A percentile compares a stretch with the other conserved stretches of the same genome.
These are phyloP conservation scores for Fragaria ananassa DNA, from an alignment of 306 rosid species.

Conservation along the genomic window DNA sequence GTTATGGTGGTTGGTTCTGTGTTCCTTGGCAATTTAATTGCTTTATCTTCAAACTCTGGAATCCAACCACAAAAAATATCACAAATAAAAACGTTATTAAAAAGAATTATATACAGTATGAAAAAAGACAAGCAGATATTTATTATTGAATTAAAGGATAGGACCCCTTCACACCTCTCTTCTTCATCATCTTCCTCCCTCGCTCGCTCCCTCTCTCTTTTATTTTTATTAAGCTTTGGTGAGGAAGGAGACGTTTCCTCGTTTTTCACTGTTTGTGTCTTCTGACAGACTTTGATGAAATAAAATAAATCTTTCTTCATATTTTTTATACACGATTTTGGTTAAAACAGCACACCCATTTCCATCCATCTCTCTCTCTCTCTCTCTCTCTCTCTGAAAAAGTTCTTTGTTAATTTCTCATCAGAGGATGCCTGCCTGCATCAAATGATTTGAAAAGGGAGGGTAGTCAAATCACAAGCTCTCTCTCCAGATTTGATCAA, in stretches of 20 bases:
- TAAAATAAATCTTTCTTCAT: slow-evolving; percentile 24
- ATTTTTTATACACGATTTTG: slow-evolving; percentile 15
- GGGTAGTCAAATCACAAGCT: slow-evolving; percentile 64
- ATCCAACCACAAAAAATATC: slow-evolving; percentile 79
- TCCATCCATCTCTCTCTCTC: slow-evolving; percentile 12
- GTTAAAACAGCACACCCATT: slow-evolving; percentile 14
- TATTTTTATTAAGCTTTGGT: slow-evolving; percentile 38
- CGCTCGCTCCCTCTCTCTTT: neutral
- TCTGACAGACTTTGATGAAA: slow-evolving; percentile 43
- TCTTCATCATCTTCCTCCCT: slow-evolving; percentile 37
- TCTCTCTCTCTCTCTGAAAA: slow-evolving; percentile 19
- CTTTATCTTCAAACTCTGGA: slow-evolving; percentile 76
- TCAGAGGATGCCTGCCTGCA: slow-evolving; percentile 40
- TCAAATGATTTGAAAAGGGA: slow-evolving; percentile 57
- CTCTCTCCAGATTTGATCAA: slow-evolving; percentile 51
- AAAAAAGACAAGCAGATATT: slow-evolving; percentile 96
- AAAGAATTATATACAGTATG: slow-evolving; percentile 21
- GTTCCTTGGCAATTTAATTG: slow-evolving; percentile 65
- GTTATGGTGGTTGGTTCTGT: slow-evolving; percentile 74
- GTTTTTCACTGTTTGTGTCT: slow-evolving; percentile 63
- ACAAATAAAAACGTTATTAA: slow-evolving; percentile 24
- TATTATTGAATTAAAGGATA: slow-evolving; percentile 54
- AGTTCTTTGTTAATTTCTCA: slow-evolving; percentile 42
- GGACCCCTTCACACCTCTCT: slow-evolving; percentile 41
- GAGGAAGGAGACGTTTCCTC: slow-evolving; percentile 89